Evolutionary conservation across 176 grass and related monocot species (phyloP).

Genomic region (Canna indica): DNA sequence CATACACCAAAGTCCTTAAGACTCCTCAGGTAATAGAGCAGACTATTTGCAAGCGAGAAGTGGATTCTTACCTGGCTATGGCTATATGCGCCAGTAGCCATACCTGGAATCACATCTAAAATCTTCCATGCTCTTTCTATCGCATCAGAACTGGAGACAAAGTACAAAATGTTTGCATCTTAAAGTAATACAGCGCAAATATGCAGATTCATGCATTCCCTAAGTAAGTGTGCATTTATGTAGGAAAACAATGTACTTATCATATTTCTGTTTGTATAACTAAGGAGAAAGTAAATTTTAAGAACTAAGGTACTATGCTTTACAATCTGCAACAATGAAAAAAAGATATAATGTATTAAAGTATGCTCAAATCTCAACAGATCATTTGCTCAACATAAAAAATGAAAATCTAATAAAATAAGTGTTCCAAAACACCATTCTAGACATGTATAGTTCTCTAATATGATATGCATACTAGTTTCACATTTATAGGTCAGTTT

Average conservation of each 20-base stretch:
- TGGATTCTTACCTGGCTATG: conserved; percentile 68
- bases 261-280: neutral
- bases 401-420: neutral
- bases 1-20: neutral
- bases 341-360: neutral
- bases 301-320: neutral
- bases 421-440: neutral
- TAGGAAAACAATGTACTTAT: neutral
- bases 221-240: neutral
- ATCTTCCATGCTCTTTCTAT: conserved; percentile 71
- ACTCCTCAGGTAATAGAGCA: neutral
- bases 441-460: neutral
- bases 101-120: conserved; percentile 62
- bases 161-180: neutral
- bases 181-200: neutral
- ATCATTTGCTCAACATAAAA: neutral
- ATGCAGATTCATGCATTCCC: neutral
- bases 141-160: conserved; percentile 54
- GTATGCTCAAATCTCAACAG: neutral
- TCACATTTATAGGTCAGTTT: neutral
- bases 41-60: conserved; percentile 11
- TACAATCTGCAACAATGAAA: neutral
- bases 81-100: conserved; percentile 92
- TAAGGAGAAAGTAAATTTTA: neutral
- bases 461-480: neutral